Evolutionary conservation across 306 rosid genomes (phyloP).

Genomic region (Quercus gilva): DNA sequence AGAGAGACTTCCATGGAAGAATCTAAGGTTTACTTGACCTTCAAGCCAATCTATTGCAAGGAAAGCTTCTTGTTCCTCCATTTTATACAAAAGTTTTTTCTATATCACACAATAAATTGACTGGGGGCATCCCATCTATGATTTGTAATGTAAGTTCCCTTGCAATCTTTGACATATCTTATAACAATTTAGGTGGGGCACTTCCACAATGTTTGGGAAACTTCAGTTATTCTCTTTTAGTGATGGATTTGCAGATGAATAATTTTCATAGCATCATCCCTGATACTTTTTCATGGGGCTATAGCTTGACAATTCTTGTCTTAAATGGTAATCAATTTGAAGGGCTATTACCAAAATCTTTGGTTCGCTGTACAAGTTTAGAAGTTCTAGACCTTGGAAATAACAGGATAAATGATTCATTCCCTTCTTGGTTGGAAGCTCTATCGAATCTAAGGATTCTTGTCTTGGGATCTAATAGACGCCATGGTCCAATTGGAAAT

Average conservation of each 20-base stretch:
- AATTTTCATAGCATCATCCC: slow-evolving; percentile 28
- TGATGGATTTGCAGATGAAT: slow-evolving; percentile 31
- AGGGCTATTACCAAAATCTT: slow-evolving; percentile 26
- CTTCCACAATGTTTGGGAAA: slow-evolving; percentile 27
- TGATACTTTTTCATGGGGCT: not conserved
- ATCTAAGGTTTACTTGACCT: fast-evolving
- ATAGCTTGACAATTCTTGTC: slow-evolving; percentile 3
- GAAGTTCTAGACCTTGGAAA: no score
- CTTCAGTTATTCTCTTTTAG: not conserved
- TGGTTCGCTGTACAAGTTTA: slow-evolving; percentile 6
- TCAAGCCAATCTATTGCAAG: slow-evolving; percentile 17
- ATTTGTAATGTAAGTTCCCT: not conserved
- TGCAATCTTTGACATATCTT: not conserved
- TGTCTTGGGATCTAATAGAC: no score
- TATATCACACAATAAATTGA: slow-evolving; percentile 30
- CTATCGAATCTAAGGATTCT: no score
- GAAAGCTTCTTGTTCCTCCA: no score
- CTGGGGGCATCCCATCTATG: not conserved
- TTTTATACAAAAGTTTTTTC: slow-evolving; percentile 1
- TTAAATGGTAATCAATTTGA: slow-evolving; percentile 28
- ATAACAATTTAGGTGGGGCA: slow-evolving; percentile 10
- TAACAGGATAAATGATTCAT: no score
- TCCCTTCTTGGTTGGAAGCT: no score
- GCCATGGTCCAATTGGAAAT: no score
- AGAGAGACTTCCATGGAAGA: slow-evolving; percentile 4